Evolutionary conservation across 441 rosid species (phyloP).

Genomic region (Syzygium syzygioides): DNA sequence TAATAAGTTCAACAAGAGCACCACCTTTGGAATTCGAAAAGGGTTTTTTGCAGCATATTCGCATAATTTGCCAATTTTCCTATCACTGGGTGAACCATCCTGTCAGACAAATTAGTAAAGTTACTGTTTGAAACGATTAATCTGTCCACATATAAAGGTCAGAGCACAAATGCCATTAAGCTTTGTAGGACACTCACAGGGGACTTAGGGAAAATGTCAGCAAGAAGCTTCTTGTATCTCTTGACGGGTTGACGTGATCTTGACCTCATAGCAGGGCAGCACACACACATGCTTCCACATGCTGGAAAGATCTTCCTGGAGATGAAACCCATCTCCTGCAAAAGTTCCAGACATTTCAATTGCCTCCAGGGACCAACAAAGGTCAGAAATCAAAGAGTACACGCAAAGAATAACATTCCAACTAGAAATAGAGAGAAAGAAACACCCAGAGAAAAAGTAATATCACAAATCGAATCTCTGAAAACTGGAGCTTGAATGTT

Average conservation of each 20-base stretch:
- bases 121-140: not conserved
- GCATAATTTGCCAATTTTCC: constrained; percentile 80
- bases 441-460: not conserved
- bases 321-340: constrained; percentile 81
- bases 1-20: not conserved
- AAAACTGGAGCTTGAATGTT: not conserved
- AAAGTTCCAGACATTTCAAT: constrained; percentile 9
- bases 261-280: constrained; percentile 98
- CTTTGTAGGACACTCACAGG: constrained; percentile 41
- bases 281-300: constrained; percentile 94
- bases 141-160: not conserved
- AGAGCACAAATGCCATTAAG: not conserved
- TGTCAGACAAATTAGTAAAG: constrained; percentile 17
- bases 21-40: constrained; percentile 87
- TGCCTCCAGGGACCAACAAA: not conserved
- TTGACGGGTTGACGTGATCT: constrained; percentile 98
- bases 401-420: not conserved
- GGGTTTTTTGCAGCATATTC: constrained; percentile 97
- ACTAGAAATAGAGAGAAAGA: not conserved
- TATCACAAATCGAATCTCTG: not conserved
- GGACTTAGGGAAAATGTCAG: constrained; percentile 89
- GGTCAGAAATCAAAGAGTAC: not conserved
- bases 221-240: constrained; percentile 89
- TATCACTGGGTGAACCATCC: constrained; percentile 77
- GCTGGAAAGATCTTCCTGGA: constrained; percentile 96